These are phyloP conservation scores for Thelephora aurantiotincta DNA, from an alignment of 768 basidiomycete species.

Conservation along the genomic window DNA sequence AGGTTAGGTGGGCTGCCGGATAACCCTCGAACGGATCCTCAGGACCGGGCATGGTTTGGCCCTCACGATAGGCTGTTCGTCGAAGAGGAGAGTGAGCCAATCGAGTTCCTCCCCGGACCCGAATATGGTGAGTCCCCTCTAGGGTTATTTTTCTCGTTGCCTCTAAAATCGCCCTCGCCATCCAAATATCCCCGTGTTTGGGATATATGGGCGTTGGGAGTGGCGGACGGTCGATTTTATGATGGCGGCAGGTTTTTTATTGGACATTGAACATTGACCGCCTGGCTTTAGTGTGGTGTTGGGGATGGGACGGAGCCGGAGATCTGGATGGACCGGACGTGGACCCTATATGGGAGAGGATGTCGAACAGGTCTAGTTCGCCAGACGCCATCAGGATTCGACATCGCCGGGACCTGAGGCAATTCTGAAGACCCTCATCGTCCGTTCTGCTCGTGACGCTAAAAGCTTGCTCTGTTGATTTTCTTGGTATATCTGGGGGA, in stretches of 20 bases:
- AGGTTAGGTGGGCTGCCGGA: constrained; percentile 95
- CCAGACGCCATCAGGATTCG: constrained; percentile 50
- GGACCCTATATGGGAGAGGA: constrained; percentile 91
- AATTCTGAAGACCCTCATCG: not conserved
- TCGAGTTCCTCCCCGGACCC: constrained; percentile 73
- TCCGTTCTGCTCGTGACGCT: no score
- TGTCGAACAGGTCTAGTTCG: constrained; percentile 49
- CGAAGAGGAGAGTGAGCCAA: constrained; percentile 65
- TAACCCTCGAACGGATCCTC: constrained; percentile 91
- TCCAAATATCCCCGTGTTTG: not conserved
- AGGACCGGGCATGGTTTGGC: constrained; percentile 96
- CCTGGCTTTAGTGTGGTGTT: constrained; percentile 76
- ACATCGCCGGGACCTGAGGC: constrained; percentile 31
- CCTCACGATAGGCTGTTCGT: constrained; percentile 93
- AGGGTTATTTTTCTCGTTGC: not conserved
- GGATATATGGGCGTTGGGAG: not conserved
- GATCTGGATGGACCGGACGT: constrained; percentile 97
- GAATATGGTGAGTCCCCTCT: constrained; percentile 53
- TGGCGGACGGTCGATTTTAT: not conserved
- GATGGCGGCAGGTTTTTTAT: not conserved
- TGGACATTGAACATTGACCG: not conserved
- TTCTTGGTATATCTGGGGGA: no score
- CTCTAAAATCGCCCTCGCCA: not conserved
- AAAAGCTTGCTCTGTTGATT: no score
- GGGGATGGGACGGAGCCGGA: constrained; percentile 99